Evolutionary conservation across 2,329 filamentous ascomycete species (phyloP).

Genomic region (Atkinsonella hypoxylon): DNA sequence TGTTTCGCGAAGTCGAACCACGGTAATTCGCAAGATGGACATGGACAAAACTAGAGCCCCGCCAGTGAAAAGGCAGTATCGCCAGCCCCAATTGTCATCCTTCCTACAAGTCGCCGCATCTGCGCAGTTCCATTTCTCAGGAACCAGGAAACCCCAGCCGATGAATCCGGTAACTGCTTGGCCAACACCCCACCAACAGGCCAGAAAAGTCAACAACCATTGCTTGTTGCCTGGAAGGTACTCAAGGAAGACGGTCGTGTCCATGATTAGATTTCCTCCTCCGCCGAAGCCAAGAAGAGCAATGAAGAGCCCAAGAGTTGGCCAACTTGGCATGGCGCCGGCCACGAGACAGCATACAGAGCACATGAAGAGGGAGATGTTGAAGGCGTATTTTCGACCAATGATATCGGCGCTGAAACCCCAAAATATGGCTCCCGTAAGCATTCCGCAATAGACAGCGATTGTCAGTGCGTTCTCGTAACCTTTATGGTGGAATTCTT

Average conservation of each 20-base stretch:
- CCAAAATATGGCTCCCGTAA: conserved; percentile 53
- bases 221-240: conserved; percentile 35
- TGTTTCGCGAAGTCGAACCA: conserved; percentile 34
- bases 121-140: conserved; percentile 31
- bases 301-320: conserved; percentile 50
- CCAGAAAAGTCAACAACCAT: conserved; percentile 34
- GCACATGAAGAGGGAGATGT: conserved; percentile 51
- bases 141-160: conserved; percentile 35
- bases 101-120: conserved; percentile 32
- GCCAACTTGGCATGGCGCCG: conserved; percentile 56
- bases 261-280: conserved; percentile 38
- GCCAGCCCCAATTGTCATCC: conserved; percentile 36
- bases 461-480: conserved; percentile 48
- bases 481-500: conserved; percentile 44
- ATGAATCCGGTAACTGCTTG: conserved; percentile 34
- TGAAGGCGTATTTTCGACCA: conserved; percentile 57
- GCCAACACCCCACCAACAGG: conserved; percentile 39
- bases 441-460: conserved; percentile 45
- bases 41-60: conserved; percentile 32
- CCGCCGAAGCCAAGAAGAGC: conserved; percentile 50
- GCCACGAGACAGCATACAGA: conserved; percentile 47
- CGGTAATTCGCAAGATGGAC: conserved; percentile 31
- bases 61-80: conserved; percentile 33
- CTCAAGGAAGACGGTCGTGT: conserved; percentile 40
- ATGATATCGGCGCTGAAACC: conserved; percentile 56